These are phyloP conservation scores for Choanephora cucurbitarum DNA, from an alignment of 371 early-diverging fungal genomes.

Conservation along the genomic window DNA sequence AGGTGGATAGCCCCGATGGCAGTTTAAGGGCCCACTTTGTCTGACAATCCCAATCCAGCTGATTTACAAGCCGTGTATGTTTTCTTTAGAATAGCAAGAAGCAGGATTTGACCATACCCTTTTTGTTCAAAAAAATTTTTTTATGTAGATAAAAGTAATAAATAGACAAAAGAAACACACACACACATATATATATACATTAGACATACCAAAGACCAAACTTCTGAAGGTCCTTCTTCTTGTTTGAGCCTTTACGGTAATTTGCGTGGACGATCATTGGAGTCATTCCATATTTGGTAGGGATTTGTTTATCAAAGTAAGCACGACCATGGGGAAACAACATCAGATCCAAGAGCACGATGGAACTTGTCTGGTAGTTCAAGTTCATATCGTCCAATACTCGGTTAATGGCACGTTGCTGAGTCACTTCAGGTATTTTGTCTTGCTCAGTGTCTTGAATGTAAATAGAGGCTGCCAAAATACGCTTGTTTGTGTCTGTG, in stretches of 20 bases:
- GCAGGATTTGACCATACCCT: too few species aligned
- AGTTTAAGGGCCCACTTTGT: too few species aligned
- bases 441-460: slow-evolving; percentile 39
- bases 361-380: slow-evolving; percentile 41
- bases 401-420: slow-evolving; percentile 52
- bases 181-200: background rate
- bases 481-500: slow-evolving; percentile 40
- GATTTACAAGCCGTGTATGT: too few species aligned
- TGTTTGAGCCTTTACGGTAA: slow-evolving; percentile 55
- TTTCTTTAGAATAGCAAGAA: too few species aligned
- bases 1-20: too few species aligned
- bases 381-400: slow-evolving; percentile 44
- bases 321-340: slow-evolving; percentile 51
- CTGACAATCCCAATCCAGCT: too few species aligned
- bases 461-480: slow-evolving; percentile 41
- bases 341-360: slow-evolving; percentile 41
- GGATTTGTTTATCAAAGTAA: slow-evolving; percentile 43
- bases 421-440: slow-evolving; percentile 46
- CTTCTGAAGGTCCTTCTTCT: slow-evolving; percentile 46
- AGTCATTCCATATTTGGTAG: slow-evolving; percentile 37
- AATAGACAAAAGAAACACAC: too few species aligned
- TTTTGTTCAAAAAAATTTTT: too few species aligned
- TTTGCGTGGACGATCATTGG: slow-evolving; percentile 55
- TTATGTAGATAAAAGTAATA: too few species aligned
- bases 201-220: slow-evolving; percentile 50